A percentile compares a stretch with the other conserved stretches of the same genome.
phyloP scores from a whole-genome alignment of 2,329 filamentous ascomycete genomes.

The Ophiostoma piceae region DNA sequence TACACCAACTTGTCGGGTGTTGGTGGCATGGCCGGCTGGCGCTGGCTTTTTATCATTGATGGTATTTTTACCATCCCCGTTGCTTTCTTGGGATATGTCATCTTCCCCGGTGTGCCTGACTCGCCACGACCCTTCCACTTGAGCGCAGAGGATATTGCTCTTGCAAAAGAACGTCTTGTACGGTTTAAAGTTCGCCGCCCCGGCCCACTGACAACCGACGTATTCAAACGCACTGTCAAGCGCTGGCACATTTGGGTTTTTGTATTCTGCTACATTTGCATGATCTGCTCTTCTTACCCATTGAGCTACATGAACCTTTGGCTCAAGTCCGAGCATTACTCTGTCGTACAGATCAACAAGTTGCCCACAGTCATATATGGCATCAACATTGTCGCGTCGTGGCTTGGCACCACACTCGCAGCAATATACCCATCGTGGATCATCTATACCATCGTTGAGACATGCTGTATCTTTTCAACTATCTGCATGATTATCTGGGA shows the following conservation, averaged over 20 bases:
- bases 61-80: constrained; percentile 53
- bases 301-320: constrained; percentile 48
- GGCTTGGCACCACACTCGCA: constrained; percentile 47
- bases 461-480: constrained; percentile 39
- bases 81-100: constrained; percentile 46
- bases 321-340: constrained; percentile 47
- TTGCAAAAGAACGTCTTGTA: constrained; percentile 36
- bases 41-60: constrained; percentile 56
- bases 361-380: constrained; percentile 46
- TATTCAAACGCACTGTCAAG: constrained; percentile 42
- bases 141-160: constrained; percentile 34
- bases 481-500: constrained; percentile 46
- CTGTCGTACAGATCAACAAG: constrained; percentile 45
- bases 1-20: constrained; percentile 50
- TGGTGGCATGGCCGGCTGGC: constrained; percentile 46
- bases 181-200: constrained; percentile 35
- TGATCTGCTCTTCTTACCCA: constrained; percentile 44
- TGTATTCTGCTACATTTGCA: constrained; percentile 44
- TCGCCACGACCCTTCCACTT: constrained; percentile 36
- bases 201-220: constrained; percentile 39
- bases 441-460: constrained; percentile 41
- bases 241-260: constrained; percentile 51
- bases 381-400: constrained; percentile 45
- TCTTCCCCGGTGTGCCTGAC: constrained; percentile 40
- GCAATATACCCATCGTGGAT: constrained; percentile 47